Conservation (phyloP, 129 eudicot genomes). For the Chrysanthemum seticuspe region DNA sequence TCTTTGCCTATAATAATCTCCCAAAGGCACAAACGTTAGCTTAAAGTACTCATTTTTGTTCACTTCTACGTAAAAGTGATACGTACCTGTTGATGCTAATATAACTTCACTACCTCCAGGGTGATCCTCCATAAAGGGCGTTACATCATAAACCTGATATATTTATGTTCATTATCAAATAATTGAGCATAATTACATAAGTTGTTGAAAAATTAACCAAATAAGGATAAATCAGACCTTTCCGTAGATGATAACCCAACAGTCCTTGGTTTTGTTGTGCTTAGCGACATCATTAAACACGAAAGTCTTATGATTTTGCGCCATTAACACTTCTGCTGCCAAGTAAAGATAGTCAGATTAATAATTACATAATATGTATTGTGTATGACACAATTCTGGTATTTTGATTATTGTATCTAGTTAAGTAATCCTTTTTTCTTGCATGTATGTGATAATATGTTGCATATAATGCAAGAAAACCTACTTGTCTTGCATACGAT, state of each 20-base stretch:
- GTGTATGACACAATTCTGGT: too few relatives aligned
- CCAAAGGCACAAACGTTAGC: too few relatives aligned
- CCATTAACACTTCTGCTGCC: constrained; percentile 42
- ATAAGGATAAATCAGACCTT: constrained; percentile 52
- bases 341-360: constrained; percentile 14
- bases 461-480: too few relatives aligned
- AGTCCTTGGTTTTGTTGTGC: constrained; percentile 75
- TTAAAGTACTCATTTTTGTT: too few relatives aligned
- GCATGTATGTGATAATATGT: too few relatives aligned
- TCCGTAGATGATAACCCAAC: constrained; percentile 77
- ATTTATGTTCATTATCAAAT: constrained; percentile 1
- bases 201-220: neutral
- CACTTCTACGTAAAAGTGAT: too few relatives aligned
- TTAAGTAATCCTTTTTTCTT: too few relatives aligned
- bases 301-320: constrained; percentile 54
- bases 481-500: too few relatives aligned
- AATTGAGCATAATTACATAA: too few relatives aligned
- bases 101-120: constrained; percentile 94
- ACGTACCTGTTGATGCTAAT: constrained; percentile 70
- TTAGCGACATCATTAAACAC: constrained; percentile 62
- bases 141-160: constrained; percentile 75
- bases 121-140: constrained; percentile 81
- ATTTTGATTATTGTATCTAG: too few relatives aligned
- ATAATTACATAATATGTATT: neutral
- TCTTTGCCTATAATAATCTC: constrained; percentile 56